Conservation (phyloP, 1,284 basidiomycete genomes). For the Dichomitus squalens region DNA sequence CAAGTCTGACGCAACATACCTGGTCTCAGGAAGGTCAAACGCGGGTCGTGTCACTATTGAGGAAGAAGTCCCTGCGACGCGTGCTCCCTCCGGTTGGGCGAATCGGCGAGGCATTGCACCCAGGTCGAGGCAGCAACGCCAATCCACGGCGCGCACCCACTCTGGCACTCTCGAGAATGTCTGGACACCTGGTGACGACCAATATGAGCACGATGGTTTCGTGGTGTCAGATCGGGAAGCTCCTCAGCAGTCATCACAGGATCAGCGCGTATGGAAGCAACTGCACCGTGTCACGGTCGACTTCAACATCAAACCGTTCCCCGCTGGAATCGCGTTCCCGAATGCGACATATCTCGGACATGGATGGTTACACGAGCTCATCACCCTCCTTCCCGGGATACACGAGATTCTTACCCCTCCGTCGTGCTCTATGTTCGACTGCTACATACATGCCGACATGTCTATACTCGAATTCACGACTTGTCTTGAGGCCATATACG, state of each 20-base stretch:
- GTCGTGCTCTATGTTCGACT: constrained; percentile 20
- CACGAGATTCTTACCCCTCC: constrained; percentile 8
- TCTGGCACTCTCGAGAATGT: constrained; percentile 17
- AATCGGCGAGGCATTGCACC: not conserved
- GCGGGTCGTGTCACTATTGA: constrained; percentile 22
- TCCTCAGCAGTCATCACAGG: constrained; percentile 2
- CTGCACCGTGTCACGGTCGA: constrained; percentile 42
- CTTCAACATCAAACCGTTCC: constrained; percentile 50
- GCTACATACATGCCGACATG: constrained; percentile 22
- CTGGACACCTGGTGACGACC: constrained; percentile 9
- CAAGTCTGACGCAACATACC: constrained; percentile 11
- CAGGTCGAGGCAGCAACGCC: not conserved
- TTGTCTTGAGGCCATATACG: constrained; percentile 24
- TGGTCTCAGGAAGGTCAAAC: constrained; percentile 18
- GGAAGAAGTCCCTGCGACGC: constrained; percentile 7
- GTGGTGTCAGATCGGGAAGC: constrained; percentile 4
- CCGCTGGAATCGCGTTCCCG: constrained; percentile 52
- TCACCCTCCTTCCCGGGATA: constrained; percentile 10
- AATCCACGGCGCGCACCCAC: not conserved
- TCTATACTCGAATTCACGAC: constrained; percentile 25
- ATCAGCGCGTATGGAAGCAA: constrained; percentile 2
- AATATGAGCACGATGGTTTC: constrained; percentile 14
- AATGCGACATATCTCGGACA: constrained; percentile 53
- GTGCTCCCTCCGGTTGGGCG: not conserved
- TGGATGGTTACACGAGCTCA: constrained; percentile 59